Base-by-base conservation (phyloP, 495 filamentous ascomycete genomes). In the Ramalina intermedia region DNA sequence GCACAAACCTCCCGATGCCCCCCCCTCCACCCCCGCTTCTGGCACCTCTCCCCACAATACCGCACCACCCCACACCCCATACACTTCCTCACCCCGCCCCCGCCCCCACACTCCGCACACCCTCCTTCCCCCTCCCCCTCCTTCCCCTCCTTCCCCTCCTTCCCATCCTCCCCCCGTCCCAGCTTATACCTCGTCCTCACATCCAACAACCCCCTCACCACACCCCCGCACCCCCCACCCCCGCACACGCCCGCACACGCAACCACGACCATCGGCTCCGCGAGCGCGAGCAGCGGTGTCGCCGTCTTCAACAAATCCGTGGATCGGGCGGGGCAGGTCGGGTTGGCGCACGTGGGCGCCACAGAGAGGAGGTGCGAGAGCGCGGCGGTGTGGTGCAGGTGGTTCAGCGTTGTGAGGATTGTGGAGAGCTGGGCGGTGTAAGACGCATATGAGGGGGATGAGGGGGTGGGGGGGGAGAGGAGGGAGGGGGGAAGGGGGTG, bases 41-140 rank as follows among this genome's bases (percentile, higher is more conserved):
- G 50, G 41, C 50, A 52, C 43, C 14, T 45, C 43, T 47, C 41
- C 9, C 50, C 44, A 37, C 50, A 52, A 23, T 52, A 52, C 6
- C 37, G 37, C 43, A 52, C 50, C 11, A 18, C 37, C 37, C 50
- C 43, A 52, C 43, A 52, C 26, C 50, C 43, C n/a, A 16, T 26
- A 52, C 50, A 52, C 6, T 33, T 33, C 11, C 50, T 17, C 44
- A 41, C 46, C 20, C 17, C 37, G 18, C 37, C 44, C 26, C 23
- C 26, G 27, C 16, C 17, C 0, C 50, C 50, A 40, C 50, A 52
- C 7, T 6, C 8, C 12, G 18, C 37, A 37, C 50, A 52, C 9
- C 12, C 13, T 43, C 29, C 35, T 16, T 42, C 43, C 27, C 13
- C 14, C 20, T 11, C 38, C 11, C 21, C 13, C 12, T 6, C 27